Percentiles rank a stretch among this genome's conserved stretches.
phyloP scores from a whole-genome alignment of 2,329 filamentous ascomycete genomes.

The Lasiodiplodia gonubiensis region DNA sequence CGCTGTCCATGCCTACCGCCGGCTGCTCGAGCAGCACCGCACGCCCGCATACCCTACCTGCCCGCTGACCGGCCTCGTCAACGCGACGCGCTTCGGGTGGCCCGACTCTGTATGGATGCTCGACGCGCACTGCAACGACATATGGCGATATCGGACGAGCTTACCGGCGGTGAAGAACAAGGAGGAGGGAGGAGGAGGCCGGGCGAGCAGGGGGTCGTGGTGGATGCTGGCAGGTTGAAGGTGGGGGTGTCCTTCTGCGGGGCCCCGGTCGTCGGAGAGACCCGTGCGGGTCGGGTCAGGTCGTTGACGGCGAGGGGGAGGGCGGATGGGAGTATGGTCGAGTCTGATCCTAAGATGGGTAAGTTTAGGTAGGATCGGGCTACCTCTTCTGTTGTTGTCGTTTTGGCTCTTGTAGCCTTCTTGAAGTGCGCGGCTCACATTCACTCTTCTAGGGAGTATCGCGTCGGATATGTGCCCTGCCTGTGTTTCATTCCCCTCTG shows the following conservation, averaged over 20 bases:
- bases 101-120: constrained; percentile 61
- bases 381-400: not conserved
- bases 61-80: constrained; percentile 60
- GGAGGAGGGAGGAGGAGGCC: constrained; percentile 34
- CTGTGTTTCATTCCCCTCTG: not conserved
- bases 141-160: constrained; percentile 41
- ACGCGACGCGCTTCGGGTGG: constrained; percentile 60
- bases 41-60: constrained; percentile 59
- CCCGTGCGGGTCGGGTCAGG: constrained; percentile 59
- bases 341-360: constrained; percentile 65
- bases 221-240: constrained; percentile 44
- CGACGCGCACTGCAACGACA: constrained; percentile 60
- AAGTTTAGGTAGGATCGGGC: constrained; percentile 55
- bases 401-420: no score
- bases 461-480: not conserved
- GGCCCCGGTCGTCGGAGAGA: constrained; percentile 58
- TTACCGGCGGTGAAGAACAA: not conserved
- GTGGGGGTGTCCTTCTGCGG: constrained; percentile 65
- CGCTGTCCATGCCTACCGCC: constrained; percentile 61
- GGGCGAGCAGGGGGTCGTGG: not conserved
- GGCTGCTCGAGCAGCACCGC: constrained; percentile 62
- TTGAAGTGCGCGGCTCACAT: no score
- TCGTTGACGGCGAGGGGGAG: constrained; percentile 58
- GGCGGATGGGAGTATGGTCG: constrained; percentile 58
- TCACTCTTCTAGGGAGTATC: no score